Evolutionary conservation across 164 flowering plant species (phyloP), one percentile per base, ranked within the genome.

Genomic region (Vitis rupestris): DNA sequence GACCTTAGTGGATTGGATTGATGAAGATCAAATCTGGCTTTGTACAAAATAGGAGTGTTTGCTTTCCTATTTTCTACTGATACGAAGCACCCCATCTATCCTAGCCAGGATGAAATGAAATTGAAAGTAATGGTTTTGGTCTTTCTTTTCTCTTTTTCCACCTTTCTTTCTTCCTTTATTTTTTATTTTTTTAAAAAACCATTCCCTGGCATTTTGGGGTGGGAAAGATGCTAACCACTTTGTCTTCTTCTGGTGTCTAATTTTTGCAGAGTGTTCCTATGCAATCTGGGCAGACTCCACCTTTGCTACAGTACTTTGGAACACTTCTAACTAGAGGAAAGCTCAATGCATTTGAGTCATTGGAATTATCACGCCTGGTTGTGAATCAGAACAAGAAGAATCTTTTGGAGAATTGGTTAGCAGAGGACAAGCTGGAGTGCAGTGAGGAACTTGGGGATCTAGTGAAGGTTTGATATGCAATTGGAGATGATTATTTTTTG

Each of bases 401-500:
- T 81, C 91, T 93, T 71, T 72, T 96, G 80, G 99, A 93, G 79
- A 96, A 93, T 80, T 96, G 98, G 98, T 79, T 96, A 85, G 98
- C 98, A 11, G 98, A 96, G 69, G 99, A 96, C 82, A 96, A 96
- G 82, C 83, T 96, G 71, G 99, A 96, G 73, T 93, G 99, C 61
- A 93, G 97, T 61, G 98, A 96, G 87, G 99, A 96, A 68, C 94
- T 96, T 72, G 99, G 99, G 59, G 99, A 96, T 68, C 98, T 96
- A 75, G 98, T 96, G 75, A 96, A 96, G 98, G 99, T 95, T 64
- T 61, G 74, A n/a, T 77, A 74, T 53, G 1, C 10, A 23, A 17
- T 4, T 63, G 73, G 3, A n/a, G 7, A 23, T 64, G 64, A 7
- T 66, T 27, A 10, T n/a, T 59, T 53, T 47, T 16, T 50, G 16